Base-by-base conservation (phyloP, 139 green algal species). In the Tetraselmis striata region DNA sequence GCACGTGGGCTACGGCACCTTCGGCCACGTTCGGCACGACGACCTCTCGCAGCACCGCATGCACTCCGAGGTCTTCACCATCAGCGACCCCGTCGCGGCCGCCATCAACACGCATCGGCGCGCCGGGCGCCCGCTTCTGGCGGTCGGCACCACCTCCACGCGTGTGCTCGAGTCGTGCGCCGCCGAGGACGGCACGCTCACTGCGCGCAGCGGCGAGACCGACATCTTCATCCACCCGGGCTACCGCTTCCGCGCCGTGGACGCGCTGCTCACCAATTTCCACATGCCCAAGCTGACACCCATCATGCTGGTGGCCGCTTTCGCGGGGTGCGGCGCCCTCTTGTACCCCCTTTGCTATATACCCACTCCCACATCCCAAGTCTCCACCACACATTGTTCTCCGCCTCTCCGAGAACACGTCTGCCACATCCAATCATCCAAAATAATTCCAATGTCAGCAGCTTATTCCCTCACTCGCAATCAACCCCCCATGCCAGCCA, bases 231-330 rank as follows among this genome's bases (percentile, higher is more conserved):
- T 84, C 80, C 22, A 31, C 23, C 80, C 80, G 2, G 80, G 80
- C 59, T 84, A 84, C 67, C 59, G 29, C 28, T 84, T 84, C 59
- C 59, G 26, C 25, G 24, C 25, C 74, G 30, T 31, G 23, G 80
- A 84, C 80, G 28, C n/a, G 67, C 74, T 84, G 26, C 23, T 84
- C 25, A 84, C 80, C 23, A 84, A 84, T 59, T 84, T 84, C 79
- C 80, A 84, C 31, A 32, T 59, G 45, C 59, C 80, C 22, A 67
- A 81, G 23, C 31, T 45, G 45, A 84, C 80, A 27, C 80, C 79
- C 28, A 79, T 84, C n/a, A 32, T 84, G 22, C 59, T 84, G n/a
- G 80, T 84, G 2, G 30, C 30, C 25, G 80, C 80, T 27, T 79
- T 84, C 28, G 67, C 45, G 18, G 45, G 45, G 45, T 67, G 18